Conservation (phyloP, 495 filamentous ascomycete genomes). For the Podospora pseudopauciseta region DNA sequence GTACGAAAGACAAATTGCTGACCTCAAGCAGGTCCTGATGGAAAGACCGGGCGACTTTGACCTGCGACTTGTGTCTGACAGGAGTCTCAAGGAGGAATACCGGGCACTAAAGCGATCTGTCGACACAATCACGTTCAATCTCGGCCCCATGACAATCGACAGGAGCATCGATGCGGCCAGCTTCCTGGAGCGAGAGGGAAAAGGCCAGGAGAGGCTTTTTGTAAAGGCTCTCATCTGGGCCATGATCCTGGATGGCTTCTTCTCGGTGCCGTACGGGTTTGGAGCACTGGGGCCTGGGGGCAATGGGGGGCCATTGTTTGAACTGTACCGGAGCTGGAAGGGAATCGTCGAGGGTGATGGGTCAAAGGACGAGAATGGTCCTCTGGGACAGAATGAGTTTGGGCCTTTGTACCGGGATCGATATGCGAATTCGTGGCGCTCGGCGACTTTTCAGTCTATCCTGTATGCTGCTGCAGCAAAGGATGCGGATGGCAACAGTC, state of each 20-base stretch:
- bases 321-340: slow-evolving; percentile 13
- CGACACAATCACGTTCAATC: neutral
- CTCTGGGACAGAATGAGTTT: slow-evolving; percentile 4
- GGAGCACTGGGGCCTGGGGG: slow-evolving; percentile 23
- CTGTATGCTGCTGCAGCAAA: slow-evolving; percentile 6
- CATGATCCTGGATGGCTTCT: slow-evolving; percentile 30
- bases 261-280: slow-evolving; percentile 32
- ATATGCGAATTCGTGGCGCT: slow-evolving; percentile 27
- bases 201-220: slow-evolving; percentile 18
- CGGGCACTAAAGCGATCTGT: neutral
- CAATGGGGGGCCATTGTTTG: slow-evolving; percentile 7
- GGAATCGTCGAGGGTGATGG: slow-evolving; percentile 12
- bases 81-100: neutral
- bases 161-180: neutral
- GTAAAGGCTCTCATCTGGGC: slow-evolving; percentile 29
- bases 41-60: neutral
- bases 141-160: neutral
- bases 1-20: neutral
- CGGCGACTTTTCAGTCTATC: slow-evolving; percentile 23
- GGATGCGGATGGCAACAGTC: neutral
- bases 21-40: neutral
- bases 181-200: slow-evolving; percentile 11
- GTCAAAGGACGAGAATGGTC: neutral
- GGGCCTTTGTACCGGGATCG: neutral
- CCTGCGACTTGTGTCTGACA: neutral